Percentiles rank a stretch among this genome's conserved stretches.
Conservation (phyloP, 2,329 filamentous ascomycete genomes). For the Diplodia scrobiculata region DNA sequence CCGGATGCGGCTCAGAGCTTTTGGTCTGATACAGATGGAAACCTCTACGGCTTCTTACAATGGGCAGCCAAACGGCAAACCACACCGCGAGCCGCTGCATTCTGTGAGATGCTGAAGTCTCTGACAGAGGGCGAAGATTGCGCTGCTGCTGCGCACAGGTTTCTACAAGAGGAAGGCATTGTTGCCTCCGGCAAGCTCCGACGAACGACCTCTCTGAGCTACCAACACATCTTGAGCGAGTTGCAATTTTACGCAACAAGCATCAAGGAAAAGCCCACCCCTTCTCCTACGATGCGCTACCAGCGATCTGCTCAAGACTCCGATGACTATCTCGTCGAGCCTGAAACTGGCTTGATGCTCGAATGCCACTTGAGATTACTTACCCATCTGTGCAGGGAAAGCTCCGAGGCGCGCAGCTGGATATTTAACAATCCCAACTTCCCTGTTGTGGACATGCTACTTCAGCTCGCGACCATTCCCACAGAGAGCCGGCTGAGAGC, state of each 20-base stretch:
- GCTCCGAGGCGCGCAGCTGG: slow-evolving; percentile 70
- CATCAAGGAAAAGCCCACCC: slow-evolving; percentile 70
- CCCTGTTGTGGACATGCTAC: slow-evolving; percentile 71
- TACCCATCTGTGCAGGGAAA: slow-evolving; percentile 76
- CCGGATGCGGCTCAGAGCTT: slow-evolving; percentile 84
- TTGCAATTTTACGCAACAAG: slow-evolving; percentile 80
- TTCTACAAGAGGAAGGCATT: slow-evolving; percentile 78
- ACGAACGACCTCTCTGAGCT: slow-evolving; percentile 81
- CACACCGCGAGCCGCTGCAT: slow-evolving; percentile 92
- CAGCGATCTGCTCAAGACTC: slow-evolving; percentile 38
- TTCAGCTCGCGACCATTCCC: slow-evolving; percentile 75
- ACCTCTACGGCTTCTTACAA: slow-evolving; percentile 89
- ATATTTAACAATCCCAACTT: slow-evolving; percentile 69
- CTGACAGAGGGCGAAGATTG: slow-evolving; percentile 81
- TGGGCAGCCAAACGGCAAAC: slow-evolving; percentile 96
- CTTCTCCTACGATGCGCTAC: slow-evolving; percentile 62
- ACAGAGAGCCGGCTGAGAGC: slow-evolving; percentile 78
- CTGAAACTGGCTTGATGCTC: slow-evolving; percentile 94
- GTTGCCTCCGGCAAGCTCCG: slow-evolving; percentile 74
- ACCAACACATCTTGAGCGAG: slow-evolving; percentile 90
- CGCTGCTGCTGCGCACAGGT: slow-evolving; percentile 81
- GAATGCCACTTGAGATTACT: slow-evolving; percentile 90
- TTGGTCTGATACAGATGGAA: slow-evolving; percentile 90
- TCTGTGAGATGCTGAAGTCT: slow-evolving; percentile 92
- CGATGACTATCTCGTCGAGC: slow-evolving; percentile 70